These are phyloP conservation scores for Botrytis sinoallii DNA, from an alignment of 2,329 filamentous ascomycete genomes.

Conservation along the genomic window DNA sequence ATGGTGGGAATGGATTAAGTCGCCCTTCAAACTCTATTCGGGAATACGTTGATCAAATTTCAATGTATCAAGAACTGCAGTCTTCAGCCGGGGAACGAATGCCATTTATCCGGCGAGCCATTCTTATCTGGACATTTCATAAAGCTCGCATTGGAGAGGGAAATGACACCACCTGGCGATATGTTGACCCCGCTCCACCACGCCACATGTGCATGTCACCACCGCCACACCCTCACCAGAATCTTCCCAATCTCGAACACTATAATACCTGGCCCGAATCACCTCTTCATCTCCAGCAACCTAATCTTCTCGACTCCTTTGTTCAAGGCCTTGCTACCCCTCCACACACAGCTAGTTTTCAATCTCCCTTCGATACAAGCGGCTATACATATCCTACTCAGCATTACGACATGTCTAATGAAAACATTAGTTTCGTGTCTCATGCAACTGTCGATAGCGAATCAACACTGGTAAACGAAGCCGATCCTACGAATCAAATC, in stretches of 20 bases:
- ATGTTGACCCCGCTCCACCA: slow-evolving; percentile 42
- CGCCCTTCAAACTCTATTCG: slow-evolving; percentile 44
- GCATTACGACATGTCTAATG: slow-evolving; percentile 26
- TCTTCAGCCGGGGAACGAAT: slow-evolving; percentile 47
- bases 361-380: slow-evolving; percentile 32
- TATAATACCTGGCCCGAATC: slow-evolving; percentile 49
- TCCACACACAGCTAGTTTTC: slow-evolving; percentile 52
- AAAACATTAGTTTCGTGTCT: slow-evolving; percentile 42
- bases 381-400: slow-evolving; percentile 24
- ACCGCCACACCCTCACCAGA: slow-evolving; percentile 36
- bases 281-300: slow-evolving; percentile 28
- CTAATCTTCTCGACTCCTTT: slow-evolving; percentile 49
- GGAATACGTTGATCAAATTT: slow-evolving; percentile 57
- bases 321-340: slow-evolving; percentile 54
- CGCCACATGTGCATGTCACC: slow-evolving; percentile 34
- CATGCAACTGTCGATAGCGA: slow-evolving; percentile 35
- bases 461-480: slow-evolving; percentile 9
- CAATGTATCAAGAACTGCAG: slow-evolving; percentile 67
- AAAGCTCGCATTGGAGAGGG: slow-evolving; percentile 50
- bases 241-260: slow-evolving; percentile 54
- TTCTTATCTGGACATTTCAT: slow-evolving; percentile 63
- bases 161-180: slow-evolving; percentile 58
- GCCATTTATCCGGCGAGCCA: slow-evolving; percentile 55
- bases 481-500: background rate
- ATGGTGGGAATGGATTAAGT: slow-evolving; percentile 38